phyloP scores from a whole-genome alignment of 345 rosid species.

The Camelina laxa region DNA sequence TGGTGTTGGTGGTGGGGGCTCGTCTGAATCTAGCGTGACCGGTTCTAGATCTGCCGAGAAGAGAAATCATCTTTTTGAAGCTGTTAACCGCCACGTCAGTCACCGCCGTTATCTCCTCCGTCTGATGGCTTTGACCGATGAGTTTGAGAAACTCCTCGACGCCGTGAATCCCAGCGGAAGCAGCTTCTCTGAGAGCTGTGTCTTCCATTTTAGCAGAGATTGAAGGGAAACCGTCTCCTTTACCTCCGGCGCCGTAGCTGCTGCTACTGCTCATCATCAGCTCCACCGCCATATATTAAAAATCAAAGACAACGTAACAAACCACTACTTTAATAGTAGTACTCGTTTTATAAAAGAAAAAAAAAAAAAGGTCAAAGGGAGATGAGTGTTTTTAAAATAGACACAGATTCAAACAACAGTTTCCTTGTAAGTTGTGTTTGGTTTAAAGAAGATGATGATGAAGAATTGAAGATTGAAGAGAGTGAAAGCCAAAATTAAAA shows the following conservation, averaged over 20 bases:
- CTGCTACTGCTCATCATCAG: conserved; percentile 25
- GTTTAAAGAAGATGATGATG: conserved; percentile 8
- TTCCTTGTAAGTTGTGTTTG: conserved; percentile 3
- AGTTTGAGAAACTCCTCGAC: conserved; percentile 74
- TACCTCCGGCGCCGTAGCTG: conserved; percentile 7
- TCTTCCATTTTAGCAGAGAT: conserved; percentile 52
- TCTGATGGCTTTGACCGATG: conserved; percentile 50
- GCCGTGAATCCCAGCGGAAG: conserved; percentile 77
- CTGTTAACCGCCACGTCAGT: conserved; percentile 74
- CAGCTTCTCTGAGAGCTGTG: conserved; percentile 67
- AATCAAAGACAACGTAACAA: not conserved
- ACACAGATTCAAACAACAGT: not conserved
- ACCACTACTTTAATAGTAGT: not conserved
- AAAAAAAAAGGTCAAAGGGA: conserved; percentile 20
- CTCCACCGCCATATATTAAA: conserved; percentile 26
- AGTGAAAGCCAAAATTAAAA: conserved; percentile 7
- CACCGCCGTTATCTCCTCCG: conserved; percentile 61
- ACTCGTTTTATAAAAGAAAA: too few relatives aligned
- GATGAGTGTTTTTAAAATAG: not conserved
- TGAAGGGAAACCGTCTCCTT: conserved; percentile 16
- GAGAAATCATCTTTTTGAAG: conserved; percentile 75
- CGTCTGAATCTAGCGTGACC: conserved; percentile 94
- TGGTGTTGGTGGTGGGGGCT: conserved; percentile 36
- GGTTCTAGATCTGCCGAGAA: conserved; percentile 70
- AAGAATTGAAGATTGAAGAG: not conserved